These are phyloP conservation scores for Penicillium pancosmium DNA, from an alignment of 495 filamentous ascomycete genomes.

Conservation along the genomic window DNA sequence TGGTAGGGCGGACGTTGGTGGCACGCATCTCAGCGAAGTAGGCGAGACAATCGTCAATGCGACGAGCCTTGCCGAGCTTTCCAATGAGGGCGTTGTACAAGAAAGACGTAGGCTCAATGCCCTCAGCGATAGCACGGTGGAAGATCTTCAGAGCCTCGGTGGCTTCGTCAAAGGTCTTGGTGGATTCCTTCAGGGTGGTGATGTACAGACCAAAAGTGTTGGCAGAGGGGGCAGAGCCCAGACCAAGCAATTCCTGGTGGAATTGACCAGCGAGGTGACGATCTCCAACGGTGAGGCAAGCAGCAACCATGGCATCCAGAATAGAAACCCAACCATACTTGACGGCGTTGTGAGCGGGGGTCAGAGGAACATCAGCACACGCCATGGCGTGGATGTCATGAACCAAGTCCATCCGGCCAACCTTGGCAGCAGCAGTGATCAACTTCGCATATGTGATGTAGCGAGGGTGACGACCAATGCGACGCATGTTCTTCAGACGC, in stretches of 20 bases:
- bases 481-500: conserved; percentile 89
- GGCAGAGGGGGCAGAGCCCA: conserved; percentile 87
- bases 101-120: conserved; percentile 94
- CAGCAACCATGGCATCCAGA: conserved; percentile 93
- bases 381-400: conserved; percentile 88
- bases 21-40: conserved; percentile 98
- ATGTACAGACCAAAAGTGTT: conserved; percentile 99
- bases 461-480: conserved; percentile 84
- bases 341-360: conserved; percentile 78
- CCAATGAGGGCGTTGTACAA: conserved; percentile 98
- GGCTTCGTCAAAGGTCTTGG: conserved; percentile 96
- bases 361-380: conserved; percentile 79
- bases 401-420: conserved; percentile 74
- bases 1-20: conserved; percentile 90
- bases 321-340: conserved; percentile 94
- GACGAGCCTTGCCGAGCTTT: conserved; percentile 95
- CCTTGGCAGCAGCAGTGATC: conserved; percentile 85
- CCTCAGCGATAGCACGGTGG: conserved; percentile 88
- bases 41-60: conserved; percentile 95
- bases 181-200: conserved; percentile 93
- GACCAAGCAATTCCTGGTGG: conserved; percentile 85
- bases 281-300: conserved; percentile 82
- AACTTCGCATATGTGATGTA: conserved; percentile 97
- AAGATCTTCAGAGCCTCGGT: conserved; percentile 97
- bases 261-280: conserved; percentile 77